Evolutionary conservation across 805 yeast genomes (phyloP).

Genomic region (Candida nanaspora): DNA sequence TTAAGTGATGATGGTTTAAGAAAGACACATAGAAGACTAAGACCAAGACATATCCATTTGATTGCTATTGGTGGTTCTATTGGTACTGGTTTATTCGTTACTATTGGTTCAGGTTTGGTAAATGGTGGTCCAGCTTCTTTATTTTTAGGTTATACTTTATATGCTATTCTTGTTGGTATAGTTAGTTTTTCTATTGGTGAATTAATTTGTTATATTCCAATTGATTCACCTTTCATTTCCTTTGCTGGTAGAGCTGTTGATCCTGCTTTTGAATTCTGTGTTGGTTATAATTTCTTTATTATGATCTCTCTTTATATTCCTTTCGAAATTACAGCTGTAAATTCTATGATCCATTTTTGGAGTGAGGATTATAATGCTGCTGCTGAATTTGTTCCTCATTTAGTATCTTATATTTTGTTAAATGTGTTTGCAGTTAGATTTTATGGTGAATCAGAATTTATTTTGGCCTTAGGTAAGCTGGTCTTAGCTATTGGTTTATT

Average conservation of each 20-base stretch:
- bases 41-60: slow-evolving; percentile 62
- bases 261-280: slow-evolving; percentile 57
- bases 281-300: slow-evolving; percentile 72
- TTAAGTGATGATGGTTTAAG: neutral
- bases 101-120: slow-evolving; percentile 51
- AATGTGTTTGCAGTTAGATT: slow-evolving; percentile 59
- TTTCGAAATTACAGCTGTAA: slow-evolving; percentile 67
- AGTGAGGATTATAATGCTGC: slow-evolving; percentile 62
- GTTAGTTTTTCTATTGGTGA: slow-evolving; percentile 67
- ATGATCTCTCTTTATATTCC: slow-evolving; percentile 67
- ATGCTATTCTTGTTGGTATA: slow-evolving; percentile 60
- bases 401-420: slow-evolving; percentile 48
- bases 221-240: slow-evolving; percentile 61
- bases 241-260: slow-evolving; percentile 63
- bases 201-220: slow-evolving; percentile 63
- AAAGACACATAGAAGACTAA: slow-evolving; percentile 32
- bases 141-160: slow-evolving; percentile 48
- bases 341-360: slow-evolving; percentile 71
- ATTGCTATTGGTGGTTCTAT: slow-evolving; percentile 72
- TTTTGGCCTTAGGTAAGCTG: slow-evolving; percentile 65
- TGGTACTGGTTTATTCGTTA: slow-evolving; percentile 65
- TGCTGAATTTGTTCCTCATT: slow-evolving; percentile 53
- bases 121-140: slow-evolving; percentile 60
- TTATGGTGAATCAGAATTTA: slow-evolving; percentile 73
- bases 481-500: slow-evolving; percentile 60